These are phyloP conservation scores for Fennellomyces sp. DNA, from an alignment of 371 early-diverging fungal species.

Conservation along the genomic window DNA sequence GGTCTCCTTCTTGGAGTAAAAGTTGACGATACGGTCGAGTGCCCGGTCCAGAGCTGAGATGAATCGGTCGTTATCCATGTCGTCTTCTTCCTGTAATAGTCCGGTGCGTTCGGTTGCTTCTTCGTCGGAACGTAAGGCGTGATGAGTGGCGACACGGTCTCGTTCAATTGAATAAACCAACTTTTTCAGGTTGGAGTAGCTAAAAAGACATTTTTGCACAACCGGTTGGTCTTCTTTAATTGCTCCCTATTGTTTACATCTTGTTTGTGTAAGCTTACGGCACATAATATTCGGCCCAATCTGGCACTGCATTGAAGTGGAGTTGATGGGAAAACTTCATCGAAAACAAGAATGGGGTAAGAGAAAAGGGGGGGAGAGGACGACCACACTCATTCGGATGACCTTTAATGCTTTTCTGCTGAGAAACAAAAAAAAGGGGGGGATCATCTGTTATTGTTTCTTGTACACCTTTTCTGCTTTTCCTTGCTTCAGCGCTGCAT, in stretches of 20 bases:
- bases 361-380: neutral
- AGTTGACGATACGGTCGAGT: constrained; percentile 75
- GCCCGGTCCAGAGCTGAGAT: constrained; percentile 78
- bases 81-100: constrained; percentile 18
- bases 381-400: too few species aligned
- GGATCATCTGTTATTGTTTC: constrained; percentile 12
- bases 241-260: neutral
- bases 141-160: constrained; percentile 57
- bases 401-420: neutral
- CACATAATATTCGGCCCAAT: constrained; percentile 86
- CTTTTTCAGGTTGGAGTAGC: constrained; percentile 88
- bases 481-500: constrained; percentile 70
- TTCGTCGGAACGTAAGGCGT: constrained; percentile 27
- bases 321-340: constrained; percentile 72
- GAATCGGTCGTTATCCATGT: constrained; percentile 56
- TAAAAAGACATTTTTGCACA: too few species aligned
- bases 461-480: constrained; percentile 73
- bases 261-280: constrained; percentile 45
- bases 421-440: neutral
- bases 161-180: constrained; percentile 88
- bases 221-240: too few species aligned
- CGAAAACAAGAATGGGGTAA: neutral
- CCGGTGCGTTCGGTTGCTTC: constrained; percentile 44
- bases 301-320: constrained; percentile 88
- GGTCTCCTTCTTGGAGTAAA: constrained; percentile 83